Conservation (phyloP, 2,329 filamentous ascomycete genomes). For the Eurotiales sp. region DNA sequence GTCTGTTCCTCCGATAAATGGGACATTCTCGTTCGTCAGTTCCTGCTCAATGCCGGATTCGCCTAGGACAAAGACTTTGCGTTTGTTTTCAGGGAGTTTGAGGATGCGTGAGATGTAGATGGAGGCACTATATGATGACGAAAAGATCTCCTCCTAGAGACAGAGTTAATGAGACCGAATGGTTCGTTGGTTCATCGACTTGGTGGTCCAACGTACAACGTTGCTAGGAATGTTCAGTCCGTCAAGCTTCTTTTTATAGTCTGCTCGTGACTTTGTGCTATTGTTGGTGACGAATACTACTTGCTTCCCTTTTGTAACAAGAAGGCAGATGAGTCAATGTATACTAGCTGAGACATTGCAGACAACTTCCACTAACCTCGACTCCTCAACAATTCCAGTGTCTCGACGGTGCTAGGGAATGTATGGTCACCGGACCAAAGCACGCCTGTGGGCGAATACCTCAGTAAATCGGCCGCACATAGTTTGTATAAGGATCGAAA, state of each 20-base stretch:
- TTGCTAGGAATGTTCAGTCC: slow-evolving; percentile 72
- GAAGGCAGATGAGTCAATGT: slow-evolving; percentile 11
- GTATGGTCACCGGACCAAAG: slow-evolving; percentile 93
- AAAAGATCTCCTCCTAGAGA: slow-evolving; percentile 93
- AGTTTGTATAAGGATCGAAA: not conserved
- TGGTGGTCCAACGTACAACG: slow-evolving; percentile 47
- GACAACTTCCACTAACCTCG: too few species aligned
- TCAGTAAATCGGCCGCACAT: slow-evolving; percentile 28
- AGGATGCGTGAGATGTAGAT: slow-evolving; percentile 96
- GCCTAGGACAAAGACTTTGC: slow-evolving; percentile 92
- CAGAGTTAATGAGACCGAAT: too few species aligned
- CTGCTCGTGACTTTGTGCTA: slow-evolving; percentile 88
- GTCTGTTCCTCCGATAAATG: slow-evolving; percentile 84
- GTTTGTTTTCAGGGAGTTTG: slow-evolving; percentile 69
- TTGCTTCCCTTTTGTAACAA: slow-evolving; percentile 66
- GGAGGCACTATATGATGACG: slow-evolving; percentile 88
- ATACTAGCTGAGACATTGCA: not conserved
- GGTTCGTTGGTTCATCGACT: too few species aligned
- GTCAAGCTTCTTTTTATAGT: slow-evolving; percentile 90
- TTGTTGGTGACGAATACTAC: slow-evolving; percentile 98
- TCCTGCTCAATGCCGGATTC: slow-evolving; percentile 90
- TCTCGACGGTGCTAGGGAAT: slow-evolving; percentile 81
- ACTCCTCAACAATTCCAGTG: slow-evolving; percentile 73
- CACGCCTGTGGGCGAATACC: slow-evolving; percentile 62
- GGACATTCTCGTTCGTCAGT: slow-evolving; percentile 71